Evolutionary conservation across 768 basidiomycete species (phyloP).

Genomic region (Russula sp.): DNA sequence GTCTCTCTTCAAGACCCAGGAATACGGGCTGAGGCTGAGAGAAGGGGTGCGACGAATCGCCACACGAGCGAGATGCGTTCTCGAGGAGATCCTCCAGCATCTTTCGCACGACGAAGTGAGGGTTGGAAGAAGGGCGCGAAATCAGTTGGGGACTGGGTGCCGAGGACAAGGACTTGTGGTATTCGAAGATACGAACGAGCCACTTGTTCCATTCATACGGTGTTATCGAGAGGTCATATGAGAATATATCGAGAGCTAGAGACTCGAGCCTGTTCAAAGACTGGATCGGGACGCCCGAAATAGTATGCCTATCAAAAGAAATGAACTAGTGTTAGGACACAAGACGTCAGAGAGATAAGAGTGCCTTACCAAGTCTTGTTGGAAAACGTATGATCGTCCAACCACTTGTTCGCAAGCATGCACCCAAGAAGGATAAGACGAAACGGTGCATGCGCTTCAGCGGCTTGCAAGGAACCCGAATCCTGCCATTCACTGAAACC

Average conservation of each 20-base stretch:
- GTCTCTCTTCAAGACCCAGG: slow-evolving; percentile 65
- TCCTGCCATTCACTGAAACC: slow-evolving; percentile 43
- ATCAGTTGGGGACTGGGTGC: slow-evolving; percentile 68
- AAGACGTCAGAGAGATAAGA: neutral
- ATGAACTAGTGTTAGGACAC: neutral
- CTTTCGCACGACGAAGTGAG: slow-evolving; percentile 64
- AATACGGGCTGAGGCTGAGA: slow-evolving; percentile 62
- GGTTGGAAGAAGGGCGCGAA: slow-evolving; percentile 70
- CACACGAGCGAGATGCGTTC: slow-evolving; percentile 39
- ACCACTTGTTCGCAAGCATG: slow-evolving; percentile 86
- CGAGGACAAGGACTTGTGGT: slow-evolving; percentile 62
- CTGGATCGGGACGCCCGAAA: slow-evolving; percentile 71
- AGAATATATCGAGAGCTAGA: slow-evolving; percentile 65
- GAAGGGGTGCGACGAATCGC: slow-evolving; percentile 31
- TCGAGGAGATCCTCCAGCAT: slow-evolving; percentile 67
- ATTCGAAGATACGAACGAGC: slow-evolving; percentile 61
- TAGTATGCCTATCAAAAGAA: slow-evolving; percentile 59
- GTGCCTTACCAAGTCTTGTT: slow-evolving; percentile 78
- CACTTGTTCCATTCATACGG: slow-evolving; percentile 64
- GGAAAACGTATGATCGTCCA: slow-evolving; percentile 85
- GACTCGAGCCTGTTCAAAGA: slow-evolving; percentile 69
- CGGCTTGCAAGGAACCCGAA: slow-evolving; percentile 45
- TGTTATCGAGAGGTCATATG: slow-evolving; percentile 67
- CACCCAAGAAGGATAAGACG: slow-evolving; percentile 74
- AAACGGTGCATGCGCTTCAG: slow-evolving; percentile 64